A percentile compares a stretch with the other conserved stretches of the same genome.
Evolutionary conservation across 2,329 filamentous ascomycete genomes (phyloP).

Genomic region (Aphanocladium album): DNA sequence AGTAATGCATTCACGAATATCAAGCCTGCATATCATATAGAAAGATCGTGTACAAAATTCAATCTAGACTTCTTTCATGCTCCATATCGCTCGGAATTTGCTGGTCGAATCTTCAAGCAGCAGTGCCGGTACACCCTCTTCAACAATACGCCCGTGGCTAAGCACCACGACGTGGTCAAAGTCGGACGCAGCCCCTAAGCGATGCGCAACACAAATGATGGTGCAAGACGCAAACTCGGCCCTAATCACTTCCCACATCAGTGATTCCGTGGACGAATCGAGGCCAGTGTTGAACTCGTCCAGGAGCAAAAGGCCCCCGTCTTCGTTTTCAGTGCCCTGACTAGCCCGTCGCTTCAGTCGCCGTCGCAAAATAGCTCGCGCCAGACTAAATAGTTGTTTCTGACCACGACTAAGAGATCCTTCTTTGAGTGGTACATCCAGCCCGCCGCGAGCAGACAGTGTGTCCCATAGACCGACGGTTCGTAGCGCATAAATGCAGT

Average conservation of each 20-base stretch:
- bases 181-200: constrained; percentile 24
- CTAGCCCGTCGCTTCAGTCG: not conserved
- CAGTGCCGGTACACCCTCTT: constrained; percentile 1
- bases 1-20: not conserved
- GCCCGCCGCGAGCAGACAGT: not conserved
- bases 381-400: constrained; percentile 14
- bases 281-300: constrained; percentile 23
- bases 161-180: constrained; percentile 25
- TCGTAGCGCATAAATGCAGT: constrained; percentile 4
- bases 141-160: constrained; percentile 19
- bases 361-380: constrained; percentile 10
- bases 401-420: constrained; percentile 12
- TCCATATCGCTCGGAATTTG: constrained; percentile 3
- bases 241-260: constrained; percentile 23
- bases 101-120: not conserved
- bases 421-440: constrained; percentile 6
- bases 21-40: not conserved
- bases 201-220: constrained; percentile 25
- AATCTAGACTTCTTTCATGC: not conserved
- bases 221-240: constrained; percentile 23
- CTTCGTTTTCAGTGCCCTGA: not conserved
- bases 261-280: constrained; percentile 23
- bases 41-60: not conserved
- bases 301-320: not conserved
- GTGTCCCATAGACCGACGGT: constrained; percentile 6